Conservation (phyloP, 352 stramenopile species). For the Globisporangium orthogonon region DNA sequence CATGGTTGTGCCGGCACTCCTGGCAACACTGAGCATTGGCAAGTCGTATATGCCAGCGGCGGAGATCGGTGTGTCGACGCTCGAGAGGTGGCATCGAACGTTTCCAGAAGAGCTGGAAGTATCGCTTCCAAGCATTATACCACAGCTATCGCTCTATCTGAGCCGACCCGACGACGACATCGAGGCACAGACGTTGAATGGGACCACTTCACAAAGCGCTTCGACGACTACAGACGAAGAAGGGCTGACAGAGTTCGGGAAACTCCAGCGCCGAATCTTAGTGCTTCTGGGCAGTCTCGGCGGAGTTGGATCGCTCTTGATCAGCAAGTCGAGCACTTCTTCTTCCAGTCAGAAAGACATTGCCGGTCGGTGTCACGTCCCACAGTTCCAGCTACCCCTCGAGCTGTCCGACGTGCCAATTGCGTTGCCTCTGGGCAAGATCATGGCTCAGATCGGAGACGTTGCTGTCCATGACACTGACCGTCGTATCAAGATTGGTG, state of each 20-base stretch:
- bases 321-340: slow-evolving; percentile 26
- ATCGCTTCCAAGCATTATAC: slow-evolving; percentile 33
- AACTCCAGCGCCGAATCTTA: slow-evolving; percentile 58
- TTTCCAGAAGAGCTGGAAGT: slow-evolving; percentile 21
- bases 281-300: slow-evolving; percentile 47
- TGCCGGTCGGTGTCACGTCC: slow-evolving; percentile 3
- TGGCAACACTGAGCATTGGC: slow-evolving; percentile 51
- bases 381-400: slow-evolving; percentile 33
- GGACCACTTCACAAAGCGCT: not conserved
- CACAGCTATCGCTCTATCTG: slow-evolving; percentile 46
- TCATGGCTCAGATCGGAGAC: slow-evolving; percentile 46
- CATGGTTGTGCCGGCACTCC: slow-evolving; percentile 26
- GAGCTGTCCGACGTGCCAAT: slow-evolving; percentile 34
- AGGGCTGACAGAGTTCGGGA: slow-evolving; percentile 21
- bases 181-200: not conserved
- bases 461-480: slow-evolving; percentile 48
- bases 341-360: slow-evolving; percentile 8
- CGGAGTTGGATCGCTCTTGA: slow-evolving; percentile 34
- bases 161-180: slow-evolving; percentile 24
- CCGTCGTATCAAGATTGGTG: slow-evolving; percentile 48
- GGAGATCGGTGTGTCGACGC: slow-evolving; percentile 37
- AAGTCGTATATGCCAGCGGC: slow-evolving; percentile 57
- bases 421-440: slow-evolving; percentile 32
- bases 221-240: slow-evolving; percentile 14
- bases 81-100: slow-evolving; percentile 50